Evolutionary conservation across 2,329 filamentous ascomycete species (phyloP).

Genomic region (Aspergillus novoparasiticus): DNA sequence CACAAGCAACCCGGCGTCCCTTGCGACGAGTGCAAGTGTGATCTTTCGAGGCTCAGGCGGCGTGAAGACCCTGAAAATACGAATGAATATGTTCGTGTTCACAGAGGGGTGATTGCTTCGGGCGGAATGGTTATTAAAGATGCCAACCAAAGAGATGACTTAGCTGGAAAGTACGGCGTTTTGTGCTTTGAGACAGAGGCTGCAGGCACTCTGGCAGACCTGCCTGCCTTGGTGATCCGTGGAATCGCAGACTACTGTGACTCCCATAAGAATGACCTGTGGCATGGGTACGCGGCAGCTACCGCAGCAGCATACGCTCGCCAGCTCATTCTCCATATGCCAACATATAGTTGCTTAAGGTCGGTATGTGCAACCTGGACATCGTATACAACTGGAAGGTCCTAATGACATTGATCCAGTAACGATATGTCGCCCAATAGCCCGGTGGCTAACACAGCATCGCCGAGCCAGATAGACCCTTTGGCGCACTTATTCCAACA

Average conservation of each 20-base stretch:
- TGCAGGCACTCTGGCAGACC: conserved; percentile 13
- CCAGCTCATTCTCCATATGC: conserved; percentile 48
- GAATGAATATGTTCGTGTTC: conserved; percentile 12
- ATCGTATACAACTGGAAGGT: background rate
- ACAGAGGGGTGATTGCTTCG: conserved; percentile 24
- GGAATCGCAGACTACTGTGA: conserved; percentile 27
- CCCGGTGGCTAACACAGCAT: background rate
- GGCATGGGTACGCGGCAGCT: conserved; percentile 45
- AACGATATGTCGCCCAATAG: background rate
- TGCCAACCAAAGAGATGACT: conserved; percentile 13
- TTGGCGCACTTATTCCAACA: background rate
- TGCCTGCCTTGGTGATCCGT: conserved; percentile 21
- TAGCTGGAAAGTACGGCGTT: conserved; percentile 14
- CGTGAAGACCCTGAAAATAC: background rate
- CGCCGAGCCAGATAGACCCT: background rate
- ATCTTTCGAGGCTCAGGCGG: background rate
- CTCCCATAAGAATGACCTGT: conserved; percentile 21
- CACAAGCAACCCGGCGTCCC: background rate
- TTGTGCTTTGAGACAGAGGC: conserved; percentile 22
- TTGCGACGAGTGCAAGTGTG: background rate
- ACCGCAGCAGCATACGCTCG: conserved; percentile 32
- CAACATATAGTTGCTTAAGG: background rate
- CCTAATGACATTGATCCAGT: background rate
- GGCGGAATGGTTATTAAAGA: conserved; percentile 23
- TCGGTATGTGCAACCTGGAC: background rate